Conservation (phyloP, 345 rosid species). For the Eucalyptus shirleyi region DNA sequence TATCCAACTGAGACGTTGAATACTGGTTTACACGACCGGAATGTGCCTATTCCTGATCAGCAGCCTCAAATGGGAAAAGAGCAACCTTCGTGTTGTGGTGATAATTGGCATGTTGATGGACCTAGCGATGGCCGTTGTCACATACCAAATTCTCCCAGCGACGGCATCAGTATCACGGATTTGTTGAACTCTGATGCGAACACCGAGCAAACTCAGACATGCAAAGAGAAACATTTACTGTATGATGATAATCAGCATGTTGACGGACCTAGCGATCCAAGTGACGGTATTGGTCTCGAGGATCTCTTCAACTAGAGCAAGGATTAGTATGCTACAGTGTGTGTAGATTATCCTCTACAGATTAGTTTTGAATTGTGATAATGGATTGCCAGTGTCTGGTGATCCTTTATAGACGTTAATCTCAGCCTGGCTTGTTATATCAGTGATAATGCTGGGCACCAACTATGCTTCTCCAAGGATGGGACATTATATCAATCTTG, state of each 20-base stretch:
- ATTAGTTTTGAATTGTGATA: neutral
- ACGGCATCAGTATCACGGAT: neutral
- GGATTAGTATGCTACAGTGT: neutral
- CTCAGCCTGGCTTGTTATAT: neutral
- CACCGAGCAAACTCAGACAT: neutral
- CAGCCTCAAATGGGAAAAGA: neutral
- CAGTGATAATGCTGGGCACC: neutral
- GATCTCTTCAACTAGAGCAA: neutral
- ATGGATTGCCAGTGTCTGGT: neutral
- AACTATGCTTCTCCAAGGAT: neutral
- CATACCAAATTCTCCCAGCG: neutral
- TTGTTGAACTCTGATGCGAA: neutral
- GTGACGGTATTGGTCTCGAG: neutral
- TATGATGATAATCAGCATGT: neutral
- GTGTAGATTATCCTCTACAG: neutral
- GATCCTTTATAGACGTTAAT: neutral
- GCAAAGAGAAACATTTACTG: neutral
- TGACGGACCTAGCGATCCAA: neutral
- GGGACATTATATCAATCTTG: neutral
- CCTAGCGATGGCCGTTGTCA: neutral
- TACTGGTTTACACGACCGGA: neutral
- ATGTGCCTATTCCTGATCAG: neutral
- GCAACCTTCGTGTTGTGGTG: neutral
- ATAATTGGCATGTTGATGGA: neutral
- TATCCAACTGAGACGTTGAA: neutral